Base-by-base conservation (phyloP, 2,329 filamentous ascomycete genomes). In the Trichophyton mentagrophytes region DNA sequence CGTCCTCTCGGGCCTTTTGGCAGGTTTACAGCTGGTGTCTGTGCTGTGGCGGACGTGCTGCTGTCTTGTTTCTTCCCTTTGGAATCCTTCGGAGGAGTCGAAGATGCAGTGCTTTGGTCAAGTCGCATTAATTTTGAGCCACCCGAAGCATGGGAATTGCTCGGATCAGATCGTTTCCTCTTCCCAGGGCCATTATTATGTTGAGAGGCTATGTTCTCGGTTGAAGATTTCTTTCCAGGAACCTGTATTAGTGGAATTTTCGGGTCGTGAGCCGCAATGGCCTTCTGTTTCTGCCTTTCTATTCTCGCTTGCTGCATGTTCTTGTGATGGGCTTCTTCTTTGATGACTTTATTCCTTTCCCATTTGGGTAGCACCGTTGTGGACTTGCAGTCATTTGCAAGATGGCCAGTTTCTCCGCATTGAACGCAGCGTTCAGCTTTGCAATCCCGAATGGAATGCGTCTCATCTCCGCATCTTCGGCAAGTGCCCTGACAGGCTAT, bases 401-500 rank as follows among this genome's bases (percentile, higher is more conserved):
- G 42, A 66, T 80, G 78, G 3, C 77, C 78, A 53, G 76, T 68
- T 58, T 70, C 67, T 20, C 78, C 77, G 63, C 78, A 80, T 59
- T 72, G 68, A 20, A 71, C 42, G 60, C 78, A 80, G 47, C 76
- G 72, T 56, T 72, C 69, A 25, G 69, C 71, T n/a, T 65, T 69
- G 64, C 78, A 80, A 59, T 67, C 61, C 8, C 61, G 60, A 42
- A 70, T 73, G 3, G 64, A 70, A 63, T 79, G 77, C 6, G 73
- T 73, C 25, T 68, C 58, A 25, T 66, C 62, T 17, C 72, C 70
- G 61, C 78, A 80, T 61, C 78, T 71, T 62, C 67, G 69, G 63
- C 78, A 79, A 57, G 65, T 71, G 22, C 75, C 75, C 47, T 70
- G 68, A 36, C 69, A 67, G 11, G 68, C 68, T 38, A 69, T 69